Conservation (phyloP, 352 stramenopile genomes). For the Phytophthora aleatoria region DNA sequence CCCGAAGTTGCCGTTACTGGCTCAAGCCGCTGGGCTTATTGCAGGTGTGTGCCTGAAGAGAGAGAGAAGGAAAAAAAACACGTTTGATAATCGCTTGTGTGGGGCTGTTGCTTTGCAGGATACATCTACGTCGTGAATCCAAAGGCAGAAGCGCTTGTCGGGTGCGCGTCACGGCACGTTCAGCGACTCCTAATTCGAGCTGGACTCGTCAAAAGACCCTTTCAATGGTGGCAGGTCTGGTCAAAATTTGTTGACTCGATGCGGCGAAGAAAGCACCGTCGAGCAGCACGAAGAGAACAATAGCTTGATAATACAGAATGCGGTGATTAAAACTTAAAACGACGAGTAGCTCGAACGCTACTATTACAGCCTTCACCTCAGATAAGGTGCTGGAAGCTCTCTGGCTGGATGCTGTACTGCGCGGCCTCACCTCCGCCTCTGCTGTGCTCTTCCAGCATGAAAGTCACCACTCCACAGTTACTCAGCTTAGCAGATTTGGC, state of each 20-base stretch:
- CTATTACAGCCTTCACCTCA: conserved; percentile 5
- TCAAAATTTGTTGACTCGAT: conserved; percentile 24
- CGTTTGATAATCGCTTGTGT: neutral
- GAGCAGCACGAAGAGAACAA: conserved; percentile 11
- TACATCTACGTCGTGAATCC: conserved; percentile 41
- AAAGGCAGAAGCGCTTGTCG: conserved; percentile 29
- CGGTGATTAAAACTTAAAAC: neutral
- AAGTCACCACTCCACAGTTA: conserved; percentile 83
- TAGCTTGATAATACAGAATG: neutral
- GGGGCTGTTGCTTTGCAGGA: conserved; percentile 16
- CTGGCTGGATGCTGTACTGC: conserved; percentile 45
- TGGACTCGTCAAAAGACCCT: conserved; percentile 29
- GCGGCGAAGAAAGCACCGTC: conserved; percentile 18
- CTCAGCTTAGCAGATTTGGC: conserved; percentile 68
- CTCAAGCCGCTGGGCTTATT: conserved; percentile 86
- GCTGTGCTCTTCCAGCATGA: conserved; percentile 59
- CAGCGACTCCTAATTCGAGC: conserved; percentile 21
- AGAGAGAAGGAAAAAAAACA: neutral
- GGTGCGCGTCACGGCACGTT: conserved; percentile 13
- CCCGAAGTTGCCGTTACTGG: conserved; percentile 80
- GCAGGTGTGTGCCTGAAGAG: conserved; percentile 49
- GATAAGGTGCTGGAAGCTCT: conserved; percentile 54
- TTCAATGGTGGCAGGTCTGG: conserved; percentile 37
- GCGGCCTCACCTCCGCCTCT: conserved; percentile 23
- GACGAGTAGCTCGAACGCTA: neutral